These are phyloP conservation scores for Solanum gandarillasii DNA, from an alignment of 257 asterid species.

Conservation along the genomic window DNA sequence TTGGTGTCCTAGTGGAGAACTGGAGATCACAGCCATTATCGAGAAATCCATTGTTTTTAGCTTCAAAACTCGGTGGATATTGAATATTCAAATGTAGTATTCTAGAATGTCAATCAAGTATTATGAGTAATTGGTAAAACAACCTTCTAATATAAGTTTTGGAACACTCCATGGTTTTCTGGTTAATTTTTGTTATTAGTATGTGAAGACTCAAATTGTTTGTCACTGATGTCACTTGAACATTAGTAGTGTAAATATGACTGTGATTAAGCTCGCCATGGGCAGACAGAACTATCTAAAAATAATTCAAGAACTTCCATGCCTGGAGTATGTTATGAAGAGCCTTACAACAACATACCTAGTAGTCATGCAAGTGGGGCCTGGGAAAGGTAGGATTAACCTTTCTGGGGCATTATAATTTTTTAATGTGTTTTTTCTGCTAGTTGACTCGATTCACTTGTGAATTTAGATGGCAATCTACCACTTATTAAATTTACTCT, in stretches of 20 bases:
- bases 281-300: neutral
- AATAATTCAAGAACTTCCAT: neutral
- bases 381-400: neutral
- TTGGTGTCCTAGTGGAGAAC: neutral
- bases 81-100: neutral
- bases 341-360: neutral
- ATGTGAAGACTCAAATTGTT: neutral
- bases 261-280: neutral
- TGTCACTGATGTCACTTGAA: neutral
- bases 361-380: neutral
- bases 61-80: neutral
- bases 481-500: neutral
- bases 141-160: neutral
- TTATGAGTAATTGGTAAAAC: neutral
- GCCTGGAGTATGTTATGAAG: neutral
- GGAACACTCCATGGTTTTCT: neutral
- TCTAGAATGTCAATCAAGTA: neutral
- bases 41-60: neutral
- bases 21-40: neutral
- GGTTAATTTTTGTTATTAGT: neutral
- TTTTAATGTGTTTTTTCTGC: neutral
- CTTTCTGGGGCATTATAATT: neutral
- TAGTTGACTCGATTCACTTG: neutral
- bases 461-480: neutral
- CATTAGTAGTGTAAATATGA: neutral